phyloP scores from a whole-genome alignment of 1,139 yeast genomes.

The Arxiozyma slooffiae region DNA sequence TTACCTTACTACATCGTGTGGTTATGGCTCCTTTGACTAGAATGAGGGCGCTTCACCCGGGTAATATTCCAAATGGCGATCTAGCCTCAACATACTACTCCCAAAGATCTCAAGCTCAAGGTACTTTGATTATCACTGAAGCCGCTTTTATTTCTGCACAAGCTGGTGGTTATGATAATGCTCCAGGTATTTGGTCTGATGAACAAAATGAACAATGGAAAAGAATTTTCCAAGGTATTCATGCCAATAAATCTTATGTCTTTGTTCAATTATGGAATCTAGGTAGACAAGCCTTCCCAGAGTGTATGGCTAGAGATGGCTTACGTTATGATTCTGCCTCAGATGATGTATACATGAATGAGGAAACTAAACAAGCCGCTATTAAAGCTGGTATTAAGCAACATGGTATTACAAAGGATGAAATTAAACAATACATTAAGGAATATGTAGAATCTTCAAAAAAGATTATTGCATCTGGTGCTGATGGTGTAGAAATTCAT shows the following conservation, averaged over 20 bases:
- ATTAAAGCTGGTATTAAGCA: constrained; percentile 24
- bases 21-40: constrained; percentile 46
- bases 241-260: constrained; percentile 42
- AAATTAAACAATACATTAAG: constrained; percentile 29
- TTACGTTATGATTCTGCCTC: constrained; percentile 18
- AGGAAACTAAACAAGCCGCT: constrained; percentile 27
- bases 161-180: constrained; percentile 12
- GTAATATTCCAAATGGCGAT: constrained; percentile 21
- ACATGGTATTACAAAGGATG: constrained; percentile 30
- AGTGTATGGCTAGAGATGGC: constrained; percentile 9
- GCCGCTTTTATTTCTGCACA: constrained; percentile 27
- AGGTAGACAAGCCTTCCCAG: constrained; percentile 45
- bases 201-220: constrained; percentile 38
- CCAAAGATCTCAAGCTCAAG: constrained; percentile 29
- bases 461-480: constrained; percentile 40
- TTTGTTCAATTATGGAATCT: constrained; percentile 49
- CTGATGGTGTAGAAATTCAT: constrained; percentile 59
- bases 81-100: constrained; percentile 28
- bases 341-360: constrained; percentile 29
- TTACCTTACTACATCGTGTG: constrained; percentile 33
- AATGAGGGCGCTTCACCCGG: constrained; percentile 33
- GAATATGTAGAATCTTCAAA: constrained; percentile 32
- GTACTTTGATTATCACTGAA: constrained; percentile 32
- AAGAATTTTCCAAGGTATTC: constrained; percentile 40
- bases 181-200: constrained; percentile 11